Conservation (phyloP, 768 basidiomycete genomes). For the Dentipellis fragilis region DNA sequence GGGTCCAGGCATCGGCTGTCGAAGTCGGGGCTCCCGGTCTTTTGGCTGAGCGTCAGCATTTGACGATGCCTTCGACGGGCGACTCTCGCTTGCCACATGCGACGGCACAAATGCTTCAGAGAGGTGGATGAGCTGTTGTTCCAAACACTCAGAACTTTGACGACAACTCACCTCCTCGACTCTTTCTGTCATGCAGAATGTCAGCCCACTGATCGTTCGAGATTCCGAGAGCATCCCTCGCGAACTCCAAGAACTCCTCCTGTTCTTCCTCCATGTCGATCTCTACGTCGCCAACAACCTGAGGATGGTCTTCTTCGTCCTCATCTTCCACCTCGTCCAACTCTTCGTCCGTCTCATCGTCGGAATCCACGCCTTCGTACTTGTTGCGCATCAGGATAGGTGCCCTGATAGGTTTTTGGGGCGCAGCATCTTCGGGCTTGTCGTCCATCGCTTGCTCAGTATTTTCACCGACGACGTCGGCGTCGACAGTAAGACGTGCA, state of each 20-base stretch:
- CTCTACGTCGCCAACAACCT: constrained; percentile 76
- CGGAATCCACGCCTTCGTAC: constrained; percentile 91
- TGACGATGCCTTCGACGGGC: background rate
- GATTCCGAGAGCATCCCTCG: constrained; percentile 85
- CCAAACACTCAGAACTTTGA: background rate
- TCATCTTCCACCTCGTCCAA: constrained; percentile 33
- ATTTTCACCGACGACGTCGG: constrained; percentile 28
- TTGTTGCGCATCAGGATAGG: constrained; percentile 75
- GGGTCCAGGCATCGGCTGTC: constrained; percentile 22
- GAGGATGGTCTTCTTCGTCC: constrained; percentile 69
- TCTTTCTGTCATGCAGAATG: constrained; percentile 72
- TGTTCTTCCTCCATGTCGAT: constrained; percentile 90
- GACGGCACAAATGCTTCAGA: constrained; percentile 18
- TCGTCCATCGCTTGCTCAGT: background rate
- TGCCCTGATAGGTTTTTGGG: constrained; percentile 41
- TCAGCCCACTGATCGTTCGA: constrained; percentile 79
- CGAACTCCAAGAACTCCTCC: constrained; percentile 92
- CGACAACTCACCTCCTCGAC: constrained; percentile 63
- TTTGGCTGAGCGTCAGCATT: background rate
- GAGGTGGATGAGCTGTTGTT: background rate
- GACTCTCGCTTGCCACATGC: constrained; percentile 8
- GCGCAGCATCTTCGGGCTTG: background rate
- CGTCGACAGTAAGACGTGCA: constrained; percentile 33
- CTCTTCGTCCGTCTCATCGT: constrained; percentile 74
- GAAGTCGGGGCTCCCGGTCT: background rate